These are phyloP conservation scores for Mycena belliarum DNA, from an alignment of 768 basidiomycete genomes.

Conservation along the genomic window DNA sequence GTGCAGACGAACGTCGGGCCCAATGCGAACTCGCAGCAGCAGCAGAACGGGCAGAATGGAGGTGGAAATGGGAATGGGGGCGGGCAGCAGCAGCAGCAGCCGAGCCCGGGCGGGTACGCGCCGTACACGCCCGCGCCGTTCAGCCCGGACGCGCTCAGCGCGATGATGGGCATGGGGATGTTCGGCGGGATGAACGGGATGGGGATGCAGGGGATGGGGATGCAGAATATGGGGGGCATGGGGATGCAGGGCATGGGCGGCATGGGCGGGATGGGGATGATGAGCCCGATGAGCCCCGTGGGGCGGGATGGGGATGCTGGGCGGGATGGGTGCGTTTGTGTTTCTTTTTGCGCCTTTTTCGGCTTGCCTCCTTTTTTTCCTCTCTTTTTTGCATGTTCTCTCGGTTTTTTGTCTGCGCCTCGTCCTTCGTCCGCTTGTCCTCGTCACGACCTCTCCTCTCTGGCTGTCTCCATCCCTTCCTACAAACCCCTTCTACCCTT, in stretches of 20 bases:
- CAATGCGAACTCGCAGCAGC: too few relatives aligned
- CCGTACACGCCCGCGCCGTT: conserved; percentile 39
- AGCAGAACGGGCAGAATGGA: neutral
- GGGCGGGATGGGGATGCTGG: conserved; percentile 20
- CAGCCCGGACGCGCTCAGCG: conserved; percentile 52
- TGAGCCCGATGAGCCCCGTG: conserved; percentile 28
- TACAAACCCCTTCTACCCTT: neutral
- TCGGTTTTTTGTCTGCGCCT: neutral
- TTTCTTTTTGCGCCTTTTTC: neutral
- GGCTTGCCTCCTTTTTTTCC: neutral
- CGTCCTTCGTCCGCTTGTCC: too few relatives aligned
- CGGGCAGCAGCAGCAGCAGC: neutral
- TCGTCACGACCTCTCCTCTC: neutral
- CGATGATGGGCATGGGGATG: conserved; percentile 41
- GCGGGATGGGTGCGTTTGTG: conserved; percentile 15
- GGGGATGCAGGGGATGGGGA: conserved; percentile 21
- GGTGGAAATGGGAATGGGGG: too few relatives aligned
- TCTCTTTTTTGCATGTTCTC: too few relatives aligned
- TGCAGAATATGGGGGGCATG: conserved; percentile 25
- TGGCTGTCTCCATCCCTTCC: too few relatives aligned
- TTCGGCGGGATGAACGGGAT: conserved; percentile 23
- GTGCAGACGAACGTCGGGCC: too few relatives aligned
- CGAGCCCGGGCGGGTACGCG: neutral
- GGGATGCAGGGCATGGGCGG: conserved; percentile 11
- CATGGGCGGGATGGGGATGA: conserved; percentile 21